Percentiles rank a stretch among this genome's conserved stretches.
phyloP scores from a whole-genome alignment of 2,329 filamentous ascomycete species.

The Lasiodiplodia sp. region DNA sequence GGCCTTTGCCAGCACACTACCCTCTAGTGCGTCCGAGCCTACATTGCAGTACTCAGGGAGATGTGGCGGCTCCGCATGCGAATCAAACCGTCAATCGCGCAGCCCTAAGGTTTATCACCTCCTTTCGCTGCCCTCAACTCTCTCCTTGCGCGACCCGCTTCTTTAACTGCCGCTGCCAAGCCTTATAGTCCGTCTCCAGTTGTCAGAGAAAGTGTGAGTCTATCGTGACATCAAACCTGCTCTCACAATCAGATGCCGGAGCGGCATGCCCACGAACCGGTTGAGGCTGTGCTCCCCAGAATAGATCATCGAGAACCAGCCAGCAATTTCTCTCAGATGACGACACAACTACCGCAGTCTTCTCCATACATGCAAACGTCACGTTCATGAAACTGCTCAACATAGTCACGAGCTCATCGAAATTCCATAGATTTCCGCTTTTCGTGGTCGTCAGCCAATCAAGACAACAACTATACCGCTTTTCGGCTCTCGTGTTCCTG shows the following conservation, averaged over 20 bases:
- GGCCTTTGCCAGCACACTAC: conserved; percentile 10
- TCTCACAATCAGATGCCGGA: not conserved
- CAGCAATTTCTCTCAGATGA: not conserved
- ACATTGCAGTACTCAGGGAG: not conserved
- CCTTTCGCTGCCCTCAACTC: not conserved
- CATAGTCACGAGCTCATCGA: not conserved
- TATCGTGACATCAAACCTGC: not conserved
- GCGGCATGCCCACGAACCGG: not conserved
- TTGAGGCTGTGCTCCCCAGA: not conserved
- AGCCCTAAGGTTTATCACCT: not conserved
- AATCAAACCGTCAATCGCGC: not conserved
- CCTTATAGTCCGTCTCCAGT: not conserved
- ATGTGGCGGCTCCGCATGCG: not conserved
- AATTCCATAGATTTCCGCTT: not conserved
- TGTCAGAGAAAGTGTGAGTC: not conserved
- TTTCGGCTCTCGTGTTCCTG: not conserved
- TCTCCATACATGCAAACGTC: not conserved
- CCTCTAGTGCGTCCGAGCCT: not conserved
- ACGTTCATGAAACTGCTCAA: not conserved
- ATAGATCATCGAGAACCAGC: not conserved
- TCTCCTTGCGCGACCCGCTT: not conserved
- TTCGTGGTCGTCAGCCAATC: not conserved
- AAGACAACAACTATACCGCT: not conserved
- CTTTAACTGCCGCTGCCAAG: not conserved
- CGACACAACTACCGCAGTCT: not conserved